Evolutionary conservation across 805 yeast species (phyloP), one percentile per base, ranked within the genome.

Genomic region (Blastobotrys parvus): DNA sequence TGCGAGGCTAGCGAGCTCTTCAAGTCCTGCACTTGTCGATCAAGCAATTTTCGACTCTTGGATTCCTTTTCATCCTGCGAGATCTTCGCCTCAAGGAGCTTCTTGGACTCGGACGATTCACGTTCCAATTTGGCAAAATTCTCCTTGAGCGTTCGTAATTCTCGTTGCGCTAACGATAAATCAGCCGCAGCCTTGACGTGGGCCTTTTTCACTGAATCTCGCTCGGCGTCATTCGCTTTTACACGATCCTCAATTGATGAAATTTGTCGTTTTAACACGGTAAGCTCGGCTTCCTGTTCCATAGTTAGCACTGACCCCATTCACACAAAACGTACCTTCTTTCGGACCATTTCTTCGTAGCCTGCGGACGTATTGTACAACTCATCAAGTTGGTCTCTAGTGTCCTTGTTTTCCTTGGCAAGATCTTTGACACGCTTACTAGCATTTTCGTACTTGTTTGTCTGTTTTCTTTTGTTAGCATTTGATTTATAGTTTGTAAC

Each of bases 351-450:
- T 3, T 58, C 56, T 25, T 57, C 65, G 35, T 64, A 57, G 36
- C 63, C 67, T 2, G 58, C 46, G 5, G 67, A 58, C 1, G 71
- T 64, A 16, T 58, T 58, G 39, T 66, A 68, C 16, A 68, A 54
- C 4, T 58, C 46, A 7, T 60, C 58, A n/a, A 77, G 41, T 43
- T 70, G 67, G 6, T 53, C 55, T 30, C 69, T 60, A 15, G 76
- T 54, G n/a, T 55, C 60, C 21, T 60, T 60, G 49, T 75, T 77
- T 45, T 73, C 82, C 2, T 60, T 61, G 1, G 69, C 55, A 19
- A 71, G 54, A 3, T 63, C 59, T 38, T 64, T 57, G 15, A 73
- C 51, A 29, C 67, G 61, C 23, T 57, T 59, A 46, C 62, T 62
- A 4, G 75, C 68, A 21, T 55, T 34, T 15, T 43, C 54, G 35